Evolutionary conservation across 139 green algal species (phyloP).

Genomic region (Ettlia oleoabundans): DNA sequence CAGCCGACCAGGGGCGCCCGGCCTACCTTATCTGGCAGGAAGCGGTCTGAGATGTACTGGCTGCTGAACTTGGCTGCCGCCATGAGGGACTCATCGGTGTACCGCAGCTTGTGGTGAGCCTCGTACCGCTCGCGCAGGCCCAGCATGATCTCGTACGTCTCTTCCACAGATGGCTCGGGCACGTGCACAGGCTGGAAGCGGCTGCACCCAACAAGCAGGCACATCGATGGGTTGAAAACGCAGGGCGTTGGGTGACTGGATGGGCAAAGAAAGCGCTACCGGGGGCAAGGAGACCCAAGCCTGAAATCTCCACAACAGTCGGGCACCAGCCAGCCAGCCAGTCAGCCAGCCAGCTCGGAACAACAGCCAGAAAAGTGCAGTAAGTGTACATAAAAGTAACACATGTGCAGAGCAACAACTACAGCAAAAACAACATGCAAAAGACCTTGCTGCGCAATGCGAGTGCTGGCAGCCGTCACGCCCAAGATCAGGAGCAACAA

Average conservation of each 20-base stretch:
- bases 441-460: too few species aligned
- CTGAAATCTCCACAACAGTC: too few species aligned
- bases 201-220: slow-evolving; percentile 29
- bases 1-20: slow-evolving; percentile 5
- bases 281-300: too few species aligned
- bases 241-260: background rate
- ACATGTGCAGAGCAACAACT: background rate
- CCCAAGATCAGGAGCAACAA: too few species aligned
- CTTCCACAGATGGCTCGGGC: slow-evolving; percentile 96
- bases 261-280: background rate
- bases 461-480: too few species aligned
- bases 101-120: slow-evolving; percentile 98
- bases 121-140: slow-evolving; percentile 95
- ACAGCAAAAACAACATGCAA: too few species aligned
- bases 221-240: background rate
- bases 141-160: slow-evolving; percentile 96
- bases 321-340: too few species aligned
- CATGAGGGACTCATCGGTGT: slow-evolving; percentile 96
- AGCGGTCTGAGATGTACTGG: slow-evolving; percentile 96
- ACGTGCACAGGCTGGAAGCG: slow-evolving; percentile 91
- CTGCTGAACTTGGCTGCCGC: slow-evolving; percentile 90
- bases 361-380: background rate
- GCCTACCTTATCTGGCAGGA: slow-evolving; percentile 61
- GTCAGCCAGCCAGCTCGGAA: too few species aligned
- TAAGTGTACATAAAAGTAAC: background rate